A percentile compares a stretch with the other conserved stretches of the same genome.
These are phyloP conservation scores for Serendipita sp. DNA, from an alignment of 768 basidiomycete genomes.

Conservation along the genomic window DNA sequence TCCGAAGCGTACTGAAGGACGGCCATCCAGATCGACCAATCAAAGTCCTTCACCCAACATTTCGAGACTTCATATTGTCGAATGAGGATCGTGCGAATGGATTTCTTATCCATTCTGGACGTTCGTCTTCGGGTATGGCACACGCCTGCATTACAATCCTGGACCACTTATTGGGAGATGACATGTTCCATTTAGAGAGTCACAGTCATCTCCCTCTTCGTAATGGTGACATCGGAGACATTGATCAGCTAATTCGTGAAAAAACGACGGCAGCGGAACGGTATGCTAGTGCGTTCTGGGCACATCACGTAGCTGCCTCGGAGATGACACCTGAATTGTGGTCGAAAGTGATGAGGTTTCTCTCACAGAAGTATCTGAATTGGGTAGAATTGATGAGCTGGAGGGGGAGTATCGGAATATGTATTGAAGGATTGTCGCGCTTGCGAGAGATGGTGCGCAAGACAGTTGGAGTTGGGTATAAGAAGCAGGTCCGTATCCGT, in stretches of 20 bases:
- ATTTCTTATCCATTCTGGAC: background rate
- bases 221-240: background rate
- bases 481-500: background rate
- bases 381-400: constrained; percentile 5
- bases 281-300: background rate
- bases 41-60: constrained; percentile 4
- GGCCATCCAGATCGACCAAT: constrained; percentile 3
- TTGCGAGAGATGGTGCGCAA: background rate
- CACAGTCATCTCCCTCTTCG: background rate
- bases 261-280: background rate
- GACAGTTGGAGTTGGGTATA: background rate
- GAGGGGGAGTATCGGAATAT: background rate
- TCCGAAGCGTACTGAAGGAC: background rate
- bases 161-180: background rate
- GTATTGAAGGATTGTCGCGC: background rate
- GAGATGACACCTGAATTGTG: background rate
- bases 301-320: background rate
- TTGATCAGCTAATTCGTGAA: background rate
- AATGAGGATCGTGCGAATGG: background rate
- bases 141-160: background rate
- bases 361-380: background rate
- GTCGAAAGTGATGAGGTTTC: background rate
- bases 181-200: background rate
- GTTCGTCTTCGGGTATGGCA: background rate
- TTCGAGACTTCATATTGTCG: background rate